Conservation (phyloP, 768 basidiomycete species). For the Cantharellus anzutake region DNA sequence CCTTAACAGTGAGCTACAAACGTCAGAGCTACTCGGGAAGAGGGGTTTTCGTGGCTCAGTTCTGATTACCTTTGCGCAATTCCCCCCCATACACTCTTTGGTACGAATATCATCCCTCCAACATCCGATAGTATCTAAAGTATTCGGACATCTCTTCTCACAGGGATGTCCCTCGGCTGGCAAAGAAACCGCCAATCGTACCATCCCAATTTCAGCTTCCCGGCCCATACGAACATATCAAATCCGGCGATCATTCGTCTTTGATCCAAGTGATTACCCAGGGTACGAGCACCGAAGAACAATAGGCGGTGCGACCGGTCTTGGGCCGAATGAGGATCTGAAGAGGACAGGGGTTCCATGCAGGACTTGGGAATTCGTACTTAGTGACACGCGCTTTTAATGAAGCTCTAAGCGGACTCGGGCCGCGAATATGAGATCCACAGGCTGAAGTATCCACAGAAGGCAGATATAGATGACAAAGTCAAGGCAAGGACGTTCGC, state of each 20-base stretch:
- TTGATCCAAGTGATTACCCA: conserved; percentile 48
- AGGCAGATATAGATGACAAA: too few relatives aligned
- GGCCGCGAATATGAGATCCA: too few relatives aligned
- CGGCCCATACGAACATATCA: conserved; percentile 47
- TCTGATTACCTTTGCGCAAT: conserved; percentile 72
- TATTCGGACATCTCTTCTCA: background rate
- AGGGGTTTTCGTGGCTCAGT: conserved; percentile 39
- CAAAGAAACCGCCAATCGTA: conserved; percentile 48
- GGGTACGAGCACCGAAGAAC: conserved; percentile 94
- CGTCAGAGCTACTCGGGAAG: background rate
- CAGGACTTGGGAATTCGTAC: conserved; percentile 9
- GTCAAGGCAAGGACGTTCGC: too few relatives aligned
- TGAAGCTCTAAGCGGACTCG: too few relatives aligned
- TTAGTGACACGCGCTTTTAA: background rate
- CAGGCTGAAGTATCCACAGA: too few relatives aligned
- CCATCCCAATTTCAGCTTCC: conserved; percentile 18
- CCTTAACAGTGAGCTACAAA: background rate
- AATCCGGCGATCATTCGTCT: conserved; percentile 61
- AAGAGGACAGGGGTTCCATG: conserved; percentile 22
- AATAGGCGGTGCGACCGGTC: conserved; percentile 51
- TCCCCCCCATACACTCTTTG: conserved; percentile 76
- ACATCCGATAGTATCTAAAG: too few relatives aligned
- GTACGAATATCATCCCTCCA: conserved; percentile 18
- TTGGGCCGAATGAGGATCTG: conserved; percentile 47
- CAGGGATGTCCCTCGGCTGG: conserved; percentile 61